Conservation (phyloP, 2,329 filamentous ascomycete species). For the Alternaria angustiovoidea region DNA sequence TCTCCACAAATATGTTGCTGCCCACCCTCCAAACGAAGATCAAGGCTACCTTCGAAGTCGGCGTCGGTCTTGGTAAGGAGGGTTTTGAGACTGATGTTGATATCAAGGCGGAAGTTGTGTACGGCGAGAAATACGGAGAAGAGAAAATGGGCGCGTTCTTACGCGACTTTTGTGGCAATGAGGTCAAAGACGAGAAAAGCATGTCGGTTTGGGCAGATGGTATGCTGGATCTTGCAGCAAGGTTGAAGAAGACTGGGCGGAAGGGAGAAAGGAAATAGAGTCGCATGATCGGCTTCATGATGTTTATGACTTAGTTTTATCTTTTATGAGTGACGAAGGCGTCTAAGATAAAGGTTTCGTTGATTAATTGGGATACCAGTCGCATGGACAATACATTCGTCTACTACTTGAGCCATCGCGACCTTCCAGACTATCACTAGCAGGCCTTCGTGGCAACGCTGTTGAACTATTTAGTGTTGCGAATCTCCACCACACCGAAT, state of each 20-base stretch:
- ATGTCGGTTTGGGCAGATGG: conserved; percentile 55
- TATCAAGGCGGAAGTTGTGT: conserved; percentile 70
- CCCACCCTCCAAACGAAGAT: conserved; percentile 73
- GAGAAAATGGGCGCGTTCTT: conserved; percentile 79
- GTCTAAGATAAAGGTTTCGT: not conserved
- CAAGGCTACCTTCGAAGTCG: conserved; percentile 67
- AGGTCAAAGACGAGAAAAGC: conserved; percentile 35
- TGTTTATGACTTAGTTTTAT: conserved; percentile 18
- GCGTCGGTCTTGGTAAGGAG: conserved; percentile 53
- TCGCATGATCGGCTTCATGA: not conserved
- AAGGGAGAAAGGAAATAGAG: conserved; percentile 51
- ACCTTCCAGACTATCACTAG: not conserved
- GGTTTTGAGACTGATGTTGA: conserved; percentile 63
- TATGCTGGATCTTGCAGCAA: conserved; percentile 53
- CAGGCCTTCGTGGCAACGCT: not conserved
- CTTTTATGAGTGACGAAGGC: conserved; percentile 26
- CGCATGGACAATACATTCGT: not conserved
- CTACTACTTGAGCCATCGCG: too few relatives aligned
- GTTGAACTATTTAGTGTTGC: not conserved
- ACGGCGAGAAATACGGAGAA: conserved; percentile 80
- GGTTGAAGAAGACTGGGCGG: conserved; percentile 55
- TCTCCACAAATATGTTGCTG: conserved; percentile 71
- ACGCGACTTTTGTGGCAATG: conserved; percentile 58
- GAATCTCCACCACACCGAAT: not conserved
- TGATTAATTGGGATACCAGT: not conserved